Conservation (phyloP, 345 rosid genomes). For the Clausena lansium region DNA sequence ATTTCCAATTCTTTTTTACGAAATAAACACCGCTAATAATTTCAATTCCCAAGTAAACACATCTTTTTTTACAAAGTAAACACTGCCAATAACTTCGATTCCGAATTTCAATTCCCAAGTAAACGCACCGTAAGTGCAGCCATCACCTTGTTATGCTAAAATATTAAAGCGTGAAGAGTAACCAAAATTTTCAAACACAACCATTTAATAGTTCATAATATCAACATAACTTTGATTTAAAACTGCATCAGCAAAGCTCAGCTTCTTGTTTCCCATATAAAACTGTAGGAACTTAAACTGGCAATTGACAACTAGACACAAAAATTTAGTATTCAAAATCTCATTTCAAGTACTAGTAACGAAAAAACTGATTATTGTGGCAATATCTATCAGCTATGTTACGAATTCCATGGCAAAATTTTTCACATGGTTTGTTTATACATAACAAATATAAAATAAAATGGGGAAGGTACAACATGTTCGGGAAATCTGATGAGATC, state of each 20-base stretch:
- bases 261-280: too few species aligned
- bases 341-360: background rate
- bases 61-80: too few species aligned
- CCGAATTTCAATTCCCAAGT: too few species aligned
- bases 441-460: conserved; percentile 30
- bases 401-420: conserved; percentile 41
- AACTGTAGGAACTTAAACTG: too few species aligned
- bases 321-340: background rate
- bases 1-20: too few species aligned
- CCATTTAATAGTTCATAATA: too few species aligned
- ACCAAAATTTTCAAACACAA: background rate
- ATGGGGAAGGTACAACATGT: conserved; percentile 42
- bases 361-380: conserved; percentile 2
- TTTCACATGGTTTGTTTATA: conserved; percentile 46
- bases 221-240: background rate
- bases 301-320: too few species aligned
- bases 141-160: too few species aligned
- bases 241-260: background rate
- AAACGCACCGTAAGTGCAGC: too few species aligned
- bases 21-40: too few species aligned
- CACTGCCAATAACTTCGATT: too few species aligned
- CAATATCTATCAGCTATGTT: conserved; percentile 17
- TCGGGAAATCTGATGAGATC: conserved; percentile 21
- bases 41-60: too few species aligned
- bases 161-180: background rate